phyloP scores from a whole-genome alignment of 257 asterid species.

The Cynanchum wilfordii region DNA sequence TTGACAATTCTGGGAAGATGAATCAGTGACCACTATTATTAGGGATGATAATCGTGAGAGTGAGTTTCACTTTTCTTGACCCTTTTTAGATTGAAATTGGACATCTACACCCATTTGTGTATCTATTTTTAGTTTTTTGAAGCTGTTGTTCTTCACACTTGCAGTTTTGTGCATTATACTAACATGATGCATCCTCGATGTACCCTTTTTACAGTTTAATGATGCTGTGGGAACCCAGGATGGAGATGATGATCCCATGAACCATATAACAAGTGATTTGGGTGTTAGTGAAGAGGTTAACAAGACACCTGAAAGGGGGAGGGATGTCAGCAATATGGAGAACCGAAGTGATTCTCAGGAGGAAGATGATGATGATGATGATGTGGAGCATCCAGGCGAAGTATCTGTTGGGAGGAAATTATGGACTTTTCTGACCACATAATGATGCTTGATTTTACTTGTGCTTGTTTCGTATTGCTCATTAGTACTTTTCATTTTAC shows the following conservation, averaged over 20 bases:
- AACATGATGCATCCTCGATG: conserved; percentile 13
- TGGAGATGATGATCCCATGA: conserved; percentile 24
- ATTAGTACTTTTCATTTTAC: conserved; percentile 1
- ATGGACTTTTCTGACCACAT: conserved; percentile 88
- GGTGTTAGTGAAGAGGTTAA: conserved; percentile 56
- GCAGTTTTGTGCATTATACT: conserved; percentile 1
- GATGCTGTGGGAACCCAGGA: conserved; percentile 34
- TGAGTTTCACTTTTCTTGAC: background rate
- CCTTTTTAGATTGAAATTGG: background rate
- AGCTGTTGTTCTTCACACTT: background rate
- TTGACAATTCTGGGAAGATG: background rate
- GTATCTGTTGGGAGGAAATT: conserved; percentile 87
- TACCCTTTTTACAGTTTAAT: conserved; percentile 35
- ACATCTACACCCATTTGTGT: background rate
- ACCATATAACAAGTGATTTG: conserved; percentile 28
- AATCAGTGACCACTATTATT: background rate
- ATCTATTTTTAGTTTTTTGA: background rate
- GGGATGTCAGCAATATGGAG: conserved; percentile 31
- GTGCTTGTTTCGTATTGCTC: background rate
- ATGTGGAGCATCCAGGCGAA: conserved; percentile 74
- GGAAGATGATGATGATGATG: conserved; percentile 61
- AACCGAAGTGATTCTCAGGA: conserved; percentile 30
- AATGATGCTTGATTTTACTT: conserved; percentile 9
- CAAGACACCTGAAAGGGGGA: conserved; percentile 38
- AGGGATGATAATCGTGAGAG: background rate